phyloP scores from a whole-genome alignment of 305 asterid genomes.

The Solanum hybrid region DNA sequence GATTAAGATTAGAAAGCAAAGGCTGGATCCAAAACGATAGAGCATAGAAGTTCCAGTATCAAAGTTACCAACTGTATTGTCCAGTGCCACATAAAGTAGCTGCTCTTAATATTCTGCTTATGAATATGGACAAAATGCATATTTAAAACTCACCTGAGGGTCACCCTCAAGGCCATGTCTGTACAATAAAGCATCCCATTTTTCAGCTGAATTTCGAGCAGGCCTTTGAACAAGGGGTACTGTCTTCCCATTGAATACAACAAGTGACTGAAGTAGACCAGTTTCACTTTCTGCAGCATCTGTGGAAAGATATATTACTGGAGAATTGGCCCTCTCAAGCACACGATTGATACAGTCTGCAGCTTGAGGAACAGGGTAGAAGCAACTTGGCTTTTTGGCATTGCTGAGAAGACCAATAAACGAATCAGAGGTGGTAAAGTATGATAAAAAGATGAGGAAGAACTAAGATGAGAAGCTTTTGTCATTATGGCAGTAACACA shows the following conservation, averaged over 20 bases:
- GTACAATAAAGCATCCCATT: slow-evolving; percentile 93
- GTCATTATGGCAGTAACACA: not conserved
- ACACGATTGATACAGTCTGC: slow-evolving; percentile 86
- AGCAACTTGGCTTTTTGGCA: slow-evolving; percentile 82
- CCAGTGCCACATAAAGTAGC: not conserved
- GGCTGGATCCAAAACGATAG: not conserved
- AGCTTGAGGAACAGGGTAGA: slow-evolving; percentile 93
- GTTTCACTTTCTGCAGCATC: slow-evolving; percentile 99
- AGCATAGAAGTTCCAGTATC: not conserved
- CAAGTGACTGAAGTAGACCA: slow-evolving; percentile 70
- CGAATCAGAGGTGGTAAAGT: slow-evolving; percentile 1
- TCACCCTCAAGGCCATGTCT: slow-evolving; percentile 83
- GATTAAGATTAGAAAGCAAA: not conserved
- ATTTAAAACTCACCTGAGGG: slow-evolving; percentile 48
- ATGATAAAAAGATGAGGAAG: not conserved
- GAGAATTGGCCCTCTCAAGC: slow-evolving; percentile 61
- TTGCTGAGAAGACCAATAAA: slow-evolving; percentile 44
- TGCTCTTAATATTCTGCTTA: not conserved
- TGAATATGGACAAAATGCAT: not conserved
- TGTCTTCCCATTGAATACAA: slow-evolving; percentile 56
- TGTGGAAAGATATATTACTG: slow-evolving; percentile 82
- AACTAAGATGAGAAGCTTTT: not conserved
- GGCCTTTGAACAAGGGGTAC: slow-evolving; percentile 90
- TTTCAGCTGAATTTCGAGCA: slow-evolving; percentile 76
- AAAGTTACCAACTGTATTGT: not conserved